phyloP scores from a whole-genome alignment of 495 filamentous ascomycete species.

The Tuber melanosporum region DNA sequence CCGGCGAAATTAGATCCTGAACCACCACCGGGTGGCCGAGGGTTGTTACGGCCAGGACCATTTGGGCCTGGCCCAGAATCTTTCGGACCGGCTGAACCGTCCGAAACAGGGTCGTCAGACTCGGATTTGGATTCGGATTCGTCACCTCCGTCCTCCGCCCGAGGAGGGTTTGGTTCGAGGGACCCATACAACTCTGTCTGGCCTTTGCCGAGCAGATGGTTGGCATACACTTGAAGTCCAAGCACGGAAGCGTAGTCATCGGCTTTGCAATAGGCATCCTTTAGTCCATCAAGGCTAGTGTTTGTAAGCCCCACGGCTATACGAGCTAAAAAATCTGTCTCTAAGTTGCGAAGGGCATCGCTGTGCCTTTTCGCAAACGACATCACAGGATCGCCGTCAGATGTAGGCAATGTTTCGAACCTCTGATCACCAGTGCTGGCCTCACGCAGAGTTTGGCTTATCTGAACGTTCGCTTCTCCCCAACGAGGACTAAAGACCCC shows the following conservation, averaged over 20 bases:
- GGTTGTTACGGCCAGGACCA: neutral
- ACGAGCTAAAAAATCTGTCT: neutral
- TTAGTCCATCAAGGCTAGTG: neutral
- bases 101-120: neutral
- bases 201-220: neutral
- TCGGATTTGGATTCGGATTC: neutral
- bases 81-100: neutral
- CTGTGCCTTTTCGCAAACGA: neutral
- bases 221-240: neutral
- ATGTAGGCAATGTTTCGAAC: neutral
- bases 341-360: neutral
- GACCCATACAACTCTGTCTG: neutral
- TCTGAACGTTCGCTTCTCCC: neutral
- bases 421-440: neutral
- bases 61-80: neutral
- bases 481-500: neutral
- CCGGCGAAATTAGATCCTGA: neutral
- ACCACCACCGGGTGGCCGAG: neutral
- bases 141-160: neutral
- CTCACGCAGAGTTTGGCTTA: neutral
- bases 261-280: neutral
- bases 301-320: neutral
- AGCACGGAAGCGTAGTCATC: neutral
- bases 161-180: neutral
- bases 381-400: too few relatives aligned